These are phyloP conservation scores for Tolypocladium sp. DNA, from an alignment of 2,329 filamentous ascomycete species.

Conservation along the genomic window DNA sequence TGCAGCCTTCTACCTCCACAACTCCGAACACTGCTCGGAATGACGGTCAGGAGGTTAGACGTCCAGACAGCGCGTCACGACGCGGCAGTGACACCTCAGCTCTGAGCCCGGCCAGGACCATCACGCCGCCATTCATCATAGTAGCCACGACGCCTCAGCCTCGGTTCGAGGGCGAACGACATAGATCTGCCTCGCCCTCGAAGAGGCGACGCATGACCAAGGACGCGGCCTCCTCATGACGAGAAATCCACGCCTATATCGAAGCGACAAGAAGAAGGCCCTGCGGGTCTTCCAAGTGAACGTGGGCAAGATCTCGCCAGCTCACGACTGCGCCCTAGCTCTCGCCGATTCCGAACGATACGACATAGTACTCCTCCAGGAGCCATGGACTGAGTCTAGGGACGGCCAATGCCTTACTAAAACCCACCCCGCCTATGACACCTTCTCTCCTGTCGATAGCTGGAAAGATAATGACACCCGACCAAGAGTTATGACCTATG, in stretches of 20 bases:
- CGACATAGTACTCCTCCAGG: conserved; percentile 8
- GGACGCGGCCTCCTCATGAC: too few relatives aligned
- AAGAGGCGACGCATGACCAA: too few relatives aligned
- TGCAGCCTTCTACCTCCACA: too few relatives aligned
- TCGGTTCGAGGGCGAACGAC: accelerated
- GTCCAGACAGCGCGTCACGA: too few relatives aligned
- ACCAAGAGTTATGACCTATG: conserved; percentile 7
- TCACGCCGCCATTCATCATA: too few relatives aligned
- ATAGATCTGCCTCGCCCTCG: too few relatives aligned
- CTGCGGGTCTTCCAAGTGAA: conserved; percentile 7
- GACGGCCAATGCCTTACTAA: conserved; percentile 4
- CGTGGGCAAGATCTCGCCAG: conserved; percentile 6
- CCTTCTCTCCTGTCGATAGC: conserved; percentile 3
- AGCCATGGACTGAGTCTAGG: conserved; percentile 4
- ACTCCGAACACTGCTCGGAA: too few relatives aligned
- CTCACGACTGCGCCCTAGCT: too few relatives aligned
- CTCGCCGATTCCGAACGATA: conserved; percentile 7
- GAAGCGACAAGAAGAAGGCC: not conserved
- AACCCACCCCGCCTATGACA: not conserved
- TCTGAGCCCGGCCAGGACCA: too few relatives aligned
- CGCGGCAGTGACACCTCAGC: too few relatives aligned
- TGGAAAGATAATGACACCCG: conserved; percentile 4
- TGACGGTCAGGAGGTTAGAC: too few relatives aligned
- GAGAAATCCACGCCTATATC: not conserved
- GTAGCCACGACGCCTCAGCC: too few relatives aligned